A percentile compares a stretch with the other conserved stretches of the same genome.
These are phyloP conservation scores for Nitzschia inconspicua DNA, from an alignment of 108 stramenopile genomes.

Conservation along the genomic window DNA sequence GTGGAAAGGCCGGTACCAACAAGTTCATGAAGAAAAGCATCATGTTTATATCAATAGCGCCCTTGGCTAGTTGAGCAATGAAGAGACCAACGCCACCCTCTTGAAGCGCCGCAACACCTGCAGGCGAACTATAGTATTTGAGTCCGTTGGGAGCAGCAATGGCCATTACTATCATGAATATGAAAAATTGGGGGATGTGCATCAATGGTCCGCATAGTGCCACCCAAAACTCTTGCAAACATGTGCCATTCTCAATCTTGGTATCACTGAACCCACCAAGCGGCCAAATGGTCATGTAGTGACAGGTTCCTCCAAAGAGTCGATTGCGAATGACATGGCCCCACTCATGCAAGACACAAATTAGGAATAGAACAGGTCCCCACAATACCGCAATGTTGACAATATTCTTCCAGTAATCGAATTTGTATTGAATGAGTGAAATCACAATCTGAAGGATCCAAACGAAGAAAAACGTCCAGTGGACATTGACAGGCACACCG, in stretches of 20 bases:
- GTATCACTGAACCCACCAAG: constrained; percentile 21
- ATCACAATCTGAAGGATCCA: constrained; percentile 14
- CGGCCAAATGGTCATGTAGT: constrained; percentile 10
- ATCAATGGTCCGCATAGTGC: constrained; percentile 10
- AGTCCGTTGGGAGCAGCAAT: constrained; percentile 2
- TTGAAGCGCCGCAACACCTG: not conserved
- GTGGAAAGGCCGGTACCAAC: constrained; percentile 14
- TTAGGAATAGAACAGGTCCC: constrained; percentile 13
- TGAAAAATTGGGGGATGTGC: constrained; percentile 11
- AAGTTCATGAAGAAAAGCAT: constrained; percentile 17
- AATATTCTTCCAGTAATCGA: constrained; percentile 17
- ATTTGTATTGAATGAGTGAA: constrained; percentile 9
- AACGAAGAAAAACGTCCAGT: constrained; percentile 24
- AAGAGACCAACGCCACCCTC: constrained; percentile 3
- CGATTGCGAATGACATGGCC: constrained; percentile 12
- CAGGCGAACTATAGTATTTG: not conserved
- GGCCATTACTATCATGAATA: constrained; percentile 11
- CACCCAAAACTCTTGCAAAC: constrained; percentile 11
- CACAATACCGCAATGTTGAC: constrained; percentile 6
- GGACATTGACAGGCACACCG: not conserved
- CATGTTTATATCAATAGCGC: constrained; percentile 10
- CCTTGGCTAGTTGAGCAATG: constrained; percentile 18
- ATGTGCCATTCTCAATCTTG: constrained; percentile 4
- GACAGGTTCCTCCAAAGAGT: constrained; percentile 1
- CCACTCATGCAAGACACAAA: constrained; percentile 5